These are phyloP conservation scores for Durusdinium trenchii DNA, from an alignment of 73 alveolate species.

Conservation along the genomic window DNA sequence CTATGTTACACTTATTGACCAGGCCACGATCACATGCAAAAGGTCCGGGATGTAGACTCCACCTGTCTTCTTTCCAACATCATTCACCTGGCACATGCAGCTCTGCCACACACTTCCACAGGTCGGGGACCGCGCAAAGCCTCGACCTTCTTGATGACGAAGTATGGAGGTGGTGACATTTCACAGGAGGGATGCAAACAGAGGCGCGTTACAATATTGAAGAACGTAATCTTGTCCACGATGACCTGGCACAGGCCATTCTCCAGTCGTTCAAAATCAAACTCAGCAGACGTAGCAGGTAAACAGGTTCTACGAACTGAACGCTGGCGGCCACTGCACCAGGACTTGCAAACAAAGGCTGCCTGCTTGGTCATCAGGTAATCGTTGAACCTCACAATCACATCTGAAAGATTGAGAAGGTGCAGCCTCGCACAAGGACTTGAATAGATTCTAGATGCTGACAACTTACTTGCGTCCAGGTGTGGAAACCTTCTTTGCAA, in stretches of 20 bases:
- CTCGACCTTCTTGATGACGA: slow-evolving; percentile 86
- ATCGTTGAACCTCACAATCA: slow-evolving; percentile 62
- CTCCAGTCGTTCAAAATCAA: not conserved
- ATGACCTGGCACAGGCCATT: slow-evolving; percentile 17
- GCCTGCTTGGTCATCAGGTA: slow-evolving; percentile 73
- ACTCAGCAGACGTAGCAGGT: not conserved
- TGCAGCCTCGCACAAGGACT: too few species aligned
- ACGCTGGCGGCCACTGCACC: not conserved
- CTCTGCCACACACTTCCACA: not conserved
- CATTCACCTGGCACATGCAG: slow-evolving; percentile 12
- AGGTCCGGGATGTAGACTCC: slow-evolving; percentile 83
- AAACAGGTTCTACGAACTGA: not conserved
- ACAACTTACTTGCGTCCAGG: too few species aligned
- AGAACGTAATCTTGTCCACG: slow-evolving; percentile 84
- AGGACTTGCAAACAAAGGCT: not conserved
- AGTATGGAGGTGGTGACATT: slow-evolving; percentile 86
- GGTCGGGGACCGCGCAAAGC: not conserved
- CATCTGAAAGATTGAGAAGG: too few species aligned
- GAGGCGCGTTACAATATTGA: slow-evolving; percentile 81
- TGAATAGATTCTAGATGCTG: too few species aligned
- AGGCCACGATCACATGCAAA: slow-evolving; percentile 31
- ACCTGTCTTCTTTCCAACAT: slow-evolving; percentile 68
- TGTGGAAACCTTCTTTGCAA: too few species aligned
- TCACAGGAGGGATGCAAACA: slow-evolving; percentile 86
- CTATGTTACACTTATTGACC: not conserved